Conservation (phyloP, 2,329 filamentous ascomycete genomes). For the Beauveria varroae region DNA sequence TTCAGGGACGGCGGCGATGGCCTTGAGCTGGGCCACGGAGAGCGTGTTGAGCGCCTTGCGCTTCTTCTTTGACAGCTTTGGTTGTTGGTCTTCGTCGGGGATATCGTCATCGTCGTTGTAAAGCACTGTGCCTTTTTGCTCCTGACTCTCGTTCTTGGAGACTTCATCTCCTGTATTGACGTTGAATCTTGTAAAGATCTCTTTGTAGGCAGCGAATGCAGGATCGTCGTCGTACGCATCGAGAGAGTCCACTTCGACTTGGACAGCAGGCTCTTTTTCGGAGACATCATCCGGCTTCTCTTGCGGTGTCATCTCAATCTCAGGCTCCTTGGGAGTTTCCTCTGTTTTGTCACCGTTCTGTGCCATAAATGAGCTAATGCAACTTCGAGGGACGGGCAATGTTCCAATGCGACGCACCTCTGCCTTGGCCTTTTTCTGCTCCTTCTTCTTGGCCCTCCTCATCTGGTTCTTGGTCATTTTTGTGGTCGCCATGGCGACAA, state of each 20-base stretch:
- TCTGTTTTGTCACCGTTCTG: not conserved
- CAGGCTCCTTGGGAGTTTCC: not conserved
- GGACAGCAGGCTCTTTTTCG: slow-evolving; percentile 32
- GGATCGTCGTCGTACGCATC: slow-evolving; percentile 54
- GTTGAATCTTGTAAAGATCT: slow-evolving; percentile 75
- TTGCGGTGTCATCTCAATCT: slow-evolving; percentile 25
- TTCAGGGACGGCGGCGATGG: slow-evolving; percentile 82
- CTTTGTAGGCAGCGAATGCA: slow-evolving; percentile 74
- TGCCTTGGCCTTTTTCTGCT: slow-evolving; percentile 63
- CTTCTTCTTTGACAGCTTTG: slow-evolving; percentile 89
- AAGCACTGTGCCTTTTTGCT: slow-evolving; percentile 55
- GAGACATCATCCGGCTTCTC: slow-evolving; percentile 32
- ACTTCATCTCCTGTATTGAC: slow-evolving; percentile 23
- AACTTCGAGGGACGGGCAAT: not conserved
- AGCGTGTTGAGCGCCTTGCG: slow-evolving; percentile 86
- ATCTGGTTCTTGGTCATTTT: slow-evolving; percentile 94
- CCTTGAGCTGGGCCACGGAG: slow-evolving; percentile 91
- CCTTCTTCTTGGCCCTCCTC: slow-evolving; percentile 90
- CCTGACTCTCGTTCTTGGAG: slow-evolving; percentile 52
- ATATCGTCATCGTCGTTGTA: slow-evolving; percentile 77
- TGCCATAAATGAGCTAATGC: not conserved
- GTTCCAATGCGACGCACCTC: slow-evolving; percentile 32
- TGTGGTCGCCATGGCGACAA: slow-evolving; percentile 48
- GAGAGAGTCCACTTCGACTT: slow-evolving; percentile 11
- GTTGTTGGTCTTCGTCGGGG: slow-evolving; percentile 60